Evolutionary conservation across 768 basidiomycete genomes (phyloP).

Genomic region (Antrodiella citrinella): DNA sequence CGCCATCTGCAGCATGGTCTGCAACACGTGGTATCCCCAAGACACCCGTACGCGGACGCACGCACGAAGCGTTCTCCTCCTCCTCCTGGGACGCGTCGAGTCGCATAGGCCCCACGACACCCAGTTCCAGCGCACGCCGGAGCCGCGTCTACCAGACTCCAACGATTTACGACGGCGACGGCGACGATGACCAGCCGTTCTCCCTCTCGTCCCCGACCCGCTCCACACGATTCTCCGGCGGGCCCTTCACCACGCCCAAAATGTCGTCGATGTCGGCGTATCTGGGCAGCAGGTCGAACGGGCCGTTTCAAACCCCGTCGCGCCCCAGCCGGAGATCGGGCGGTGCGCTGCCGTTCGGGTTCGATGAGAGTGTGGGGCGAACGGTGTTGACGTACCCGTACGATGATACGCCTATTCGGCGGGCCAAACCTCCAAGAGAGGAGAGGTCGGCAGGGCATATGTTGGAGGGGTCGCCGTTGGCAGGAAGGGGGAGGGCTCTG

Average conservation of each 20-base stretch:
- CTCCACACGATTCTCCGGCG: conserved; percentile 56
- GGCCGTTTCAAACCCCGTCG: conserved; percentile 48
- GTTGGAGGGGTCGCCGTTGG: not conserved
- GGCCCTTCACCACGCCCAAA: conserved; percentile 59
- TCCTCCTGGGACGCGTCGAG: conserved; percentile 46
- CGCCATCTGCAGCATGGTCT: conserved; percentile 46
- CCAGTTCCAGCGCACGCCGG: conserved; percentile 28
- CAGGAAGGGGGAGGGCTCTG: not conserved
- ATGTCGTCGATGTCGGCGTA: too few relatives aligned
- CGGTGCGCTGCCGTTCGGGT: conserved; percentile 15
- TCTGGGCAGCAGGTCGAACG: conserved; percentile 37
- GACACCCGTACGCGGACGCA: conserved; percentile 33
- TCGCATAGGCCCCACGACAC: conserved; percentile 44
- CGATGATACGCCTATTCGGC: not conserved
- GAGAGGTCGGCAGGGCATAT: not conserved
- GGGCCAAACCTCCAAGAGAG: not conserved
- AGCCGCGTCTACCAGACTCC: conserved; percentile 22
- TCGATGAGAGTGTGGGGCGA: not conserved
- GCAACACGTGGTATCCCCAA: conserved; percentile 29
- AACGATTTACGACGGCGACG: conserved; percentile 13
- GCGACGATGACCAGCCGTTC: conserved; percentile 50
- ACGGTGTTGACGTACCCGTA: not conserved
- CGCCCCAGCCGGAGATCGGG: conserved; percentile 22
- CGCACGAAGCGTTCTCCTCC: conserved; percentile 21
- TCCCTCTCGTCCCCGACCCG: conserved; percentile 78